Evolutionary conservation across 108 stramenopile genomes (phyloP).

Genomic region (Cyclotella sp.): DNA sequence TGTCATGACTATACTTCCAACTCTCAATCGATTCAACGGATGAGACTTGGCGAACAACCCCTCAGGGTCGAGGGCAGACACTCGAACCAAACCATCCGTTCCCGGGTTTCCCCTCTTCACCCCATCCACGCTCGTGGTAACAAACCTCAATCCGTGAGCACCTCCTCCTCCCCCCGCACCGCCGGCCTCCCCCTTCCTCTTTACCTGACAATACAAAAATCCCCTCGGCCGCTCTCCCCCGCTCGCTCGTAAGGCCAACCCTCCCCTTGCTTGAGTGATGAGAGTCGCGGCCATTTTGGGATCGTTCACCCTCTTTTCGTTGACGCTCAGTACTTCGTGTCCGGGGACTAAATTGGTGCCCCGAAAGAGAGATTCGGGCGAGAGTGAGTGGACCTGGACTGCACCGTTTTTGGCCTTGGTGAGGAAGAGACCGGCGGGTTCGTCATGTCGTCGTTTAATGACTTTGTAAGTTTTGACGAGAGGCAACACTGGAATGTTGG

Average conservation of each 20-base stretch:
- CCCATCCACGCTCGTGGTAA: constrained; percentile 36
- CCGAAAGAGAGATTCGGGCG: constrained; percentile 34
- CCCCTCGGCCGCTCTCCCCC: constrained; percentile 26
- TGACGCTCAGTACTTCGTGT: constrained; percentile 47
- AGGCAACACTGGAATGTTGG: constrained; percentile 33
- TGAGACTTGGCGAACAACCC: constrained; percentile 36
- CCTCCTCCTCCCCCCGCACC: constrained; percentile 12
- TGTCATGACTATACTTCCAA: constrained; percentile 32
- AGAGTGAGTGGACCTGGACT: constrained; percentile 34
- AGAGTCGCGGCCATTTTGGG: constrained; percentile 46
- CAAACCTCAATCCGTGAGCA: constrained; percentile 36
- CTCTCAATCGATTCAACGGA: constrained; percentile 41
- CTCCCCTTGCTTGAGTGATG: constrained; percentile 30
- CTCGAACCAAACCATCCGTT: constrained; percentile 36
- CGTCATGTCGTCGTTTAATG: constrained; percentile 20
- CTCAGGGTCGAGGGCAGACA: constrained; percentile 29
- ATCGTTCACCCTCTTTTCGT: constrained; percentile 48
- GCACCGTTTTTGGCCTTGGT: constrained; percentile 45
- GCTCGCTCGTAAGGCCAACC: constrained; percentile 30
- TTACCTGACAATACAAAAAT: constrained; percentile 45
- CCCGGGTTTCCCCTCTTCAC: constrained; percentile 19
- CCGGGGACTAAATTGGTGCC: constrained; percentile 18
- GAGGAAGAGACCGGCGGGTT: constrained; percentile 38
- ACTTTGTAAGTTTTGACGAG: constrained; percentile 34
- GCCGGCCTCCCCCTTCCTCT: constrained; percentile 11